Conservation (phyloP, 805 yeast species). For the Helenozyma rhizophorensis region DNA sequence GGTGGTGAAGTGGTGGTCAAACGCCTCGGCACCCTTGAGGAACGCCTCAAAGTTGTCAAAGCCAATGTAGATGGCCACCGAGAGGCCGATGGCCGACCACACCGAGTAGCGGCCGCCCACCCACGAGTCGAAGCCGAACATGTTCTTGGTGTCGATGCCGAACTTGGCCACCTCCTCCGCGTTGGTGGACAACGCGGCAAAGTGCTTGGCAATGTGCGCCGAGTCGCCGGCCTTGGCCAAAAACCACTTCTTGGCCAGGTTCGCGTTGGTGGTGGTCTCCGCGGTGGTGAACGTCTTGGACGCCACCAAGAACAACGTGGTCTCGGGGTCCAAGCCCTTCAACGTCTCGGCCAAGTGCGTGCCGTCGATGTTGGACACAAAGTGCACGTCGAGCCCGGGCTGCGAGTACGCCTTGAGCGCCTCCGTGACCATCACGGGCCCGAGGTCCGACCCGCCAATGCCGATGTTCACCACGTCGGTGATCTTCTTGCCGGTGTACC, state of each 20-base stretch:
- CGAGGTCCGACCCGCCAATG: constrained; percentile 98
- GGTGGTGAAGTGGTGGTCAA: constrained; percentile 82
- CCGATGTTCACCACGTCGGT: constrained; percentile 96
- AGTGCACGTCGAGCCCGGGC: constrained; percentile 73
- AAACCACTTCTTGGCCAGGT: constrained; percentile 94
- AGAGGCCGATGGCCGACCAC: constrained; percentile 98
- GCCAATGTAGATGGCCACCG: constrained; percentile 93
- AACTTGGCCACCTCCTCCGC: constrained; percentile 86
- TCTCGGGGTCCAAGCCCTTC: constrained; percentile 75
- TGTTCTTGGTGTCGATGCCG: constrained; percentile 95
- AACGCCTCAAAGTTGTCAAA: constrained; percentile 88
- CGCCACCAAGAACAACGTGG: constrained; percentile 88
- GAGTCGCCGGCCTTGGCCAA: constrained; percentile 62
- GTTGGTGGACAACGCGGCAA: constrained; percentile 94
- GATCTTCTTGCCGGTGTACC: constrained; percentile 92
- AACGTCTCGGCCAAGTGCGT: constrained; percentile 93
- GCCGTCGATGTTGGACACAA: constrained; percentile 98
- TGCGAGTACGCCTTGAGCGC: constrained; percentile 88
- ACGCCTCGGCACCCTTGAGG: constrained; percentile 96
- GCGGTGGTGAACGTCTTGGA: constrained; percentile 99
- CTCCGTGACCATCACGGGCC: constrained; percentile 99
- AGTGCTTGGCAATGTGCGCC: constrained; percentile 88
- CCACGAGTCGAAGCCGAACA: constrained; percentile 98
- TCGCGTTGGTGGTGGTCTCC: constrained; percentile 95
- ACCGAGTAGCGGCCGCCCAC: constrained; percentile 99